Evolutionary conservation across 2,329 filamentous ascomycete genomes (phyloP).

Genomic region (Pestalotiopsis sp.): DNA sequence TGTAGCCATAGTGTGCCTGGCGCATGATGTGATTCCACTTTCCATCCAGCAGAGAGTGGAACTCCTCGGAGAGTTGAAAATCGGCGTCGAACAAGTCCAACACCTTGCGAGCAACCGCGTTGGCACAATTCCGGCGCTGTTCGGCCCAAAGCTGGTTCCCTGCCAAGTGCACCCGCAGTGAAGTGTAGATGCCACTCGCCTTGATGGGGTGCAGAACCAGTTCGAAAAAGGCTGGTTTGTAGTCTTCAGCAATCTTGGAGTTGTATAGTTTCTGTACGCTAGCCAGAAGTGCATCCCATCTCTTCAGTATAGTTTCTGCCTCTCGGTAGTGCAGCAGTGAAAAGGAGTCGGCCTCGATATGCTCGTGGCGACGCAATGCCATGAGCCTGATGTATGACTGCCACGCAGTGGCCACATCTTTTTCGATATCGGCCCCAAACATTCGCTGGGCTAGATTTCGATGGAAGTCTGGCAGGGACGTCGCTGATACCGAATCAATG

Average conservation of each 20-base stretch:
- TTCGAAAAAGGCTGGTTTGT: conserved; percentile 4
- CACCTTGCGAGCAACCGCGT: not conserved
- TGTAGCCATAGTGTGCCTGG: not conserved
- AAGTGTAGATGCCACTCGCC: not conserved
- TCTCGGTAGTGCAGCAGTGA: not conserved
- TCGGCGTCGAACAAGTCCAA: not conserved
- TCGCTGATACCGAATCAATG: conserved; percentile 39
- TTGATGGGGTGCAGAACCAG: not conserved
- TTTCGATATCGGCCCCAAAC: conserved; percentile 1
- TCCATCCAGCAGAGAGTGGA: not conserved
- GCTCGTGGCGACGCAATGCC: not conserved
- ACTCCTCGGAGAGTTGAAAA: not conserved
- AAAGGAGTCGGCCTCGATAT: conserved; percentile 15
- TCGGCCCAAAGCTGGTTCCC: not conserved
- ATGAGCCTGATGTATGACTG: not conserved
- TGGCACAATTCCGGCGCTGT: not conserved
- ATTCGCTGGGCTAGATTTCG: not conserved
- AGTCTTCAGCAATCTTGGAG: not conserved
- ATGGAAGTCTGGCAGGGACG: conserved; percentile 26
- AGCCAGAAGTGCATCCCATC: not conserved
- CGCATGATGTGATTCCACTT: conserved; percentile 2
- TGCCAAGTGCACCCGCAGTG: not conserved
- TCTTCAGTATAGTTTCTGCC: not conserved
- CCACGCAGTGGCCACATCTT: not conserved
- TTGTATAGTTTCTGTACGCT: not conserved